Percentiles rank a stretch among this genome's conserved stretches.
phyloP scores from a whole-genome alignment of 2,329 filamentous ascomycete genomes.

The Dactylellina drechsleri region DNA sequence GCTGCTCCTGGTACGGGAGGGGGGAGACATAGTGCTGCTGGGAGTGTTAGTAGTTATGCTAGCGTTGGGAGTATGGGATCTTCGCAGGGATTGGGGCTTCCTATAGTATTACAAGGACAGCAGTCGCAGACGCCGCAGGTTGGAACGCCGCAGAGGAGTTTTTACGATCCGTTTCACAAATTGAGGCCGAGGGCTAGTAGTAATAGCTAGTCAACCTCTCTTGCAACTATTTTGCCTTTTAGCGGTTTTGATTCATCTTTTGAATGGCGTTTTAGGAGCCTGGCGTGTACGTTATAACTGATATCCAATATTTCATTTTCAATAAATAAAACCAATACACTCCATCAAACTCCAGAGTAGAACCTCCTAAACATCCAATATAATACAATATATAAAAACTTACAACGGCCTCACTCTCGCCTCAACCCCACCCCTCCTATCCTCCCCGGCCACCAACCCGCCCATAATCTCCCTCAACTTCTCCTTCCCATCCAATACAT shows the following conservation, averaged over 20 bases:
- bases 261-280: background rate
- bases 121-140: conserved; percentile 20
- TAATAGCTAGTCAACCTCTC: conserved; percentile 3
- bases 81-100: conserved; percentile 30
- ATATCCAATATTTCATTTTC: background rate
- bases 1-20: conserved; percentile 8
- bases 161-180: conserved; percentile 46
- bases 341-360: background rate
- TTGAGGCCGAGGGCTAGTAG: conserved; percentile 51
- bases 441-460: conserved; percentile 29
- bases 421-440: conserved; percentile 16
- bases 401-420: conserved; percentile 6
- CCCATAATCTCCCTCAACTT: conserved; percentile 40
- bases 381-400: conserved; percentile 3
- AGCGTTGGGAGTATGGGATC: conserved; percentile 39
- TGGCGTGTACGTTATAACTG: background rate
- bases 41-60: conserved; percentile 51
- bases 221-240: background rate
- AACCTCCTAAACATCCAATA: background rate
- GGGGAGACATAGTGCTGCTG: conserved; percentile 39
- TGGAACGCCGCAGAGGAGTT: conserved; percentile 20
- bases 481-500: conserved; percentile 43
- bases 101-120: conserved; percentile 31
- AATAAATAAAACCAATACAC: background rate
- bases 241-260: background rate